Evolutionary conservation across 2,329 filamentous ascomycete species (phyloP), one percentile per base, ranked within the genome.

Genomic region (Botrytis paeoniae): DNA sequence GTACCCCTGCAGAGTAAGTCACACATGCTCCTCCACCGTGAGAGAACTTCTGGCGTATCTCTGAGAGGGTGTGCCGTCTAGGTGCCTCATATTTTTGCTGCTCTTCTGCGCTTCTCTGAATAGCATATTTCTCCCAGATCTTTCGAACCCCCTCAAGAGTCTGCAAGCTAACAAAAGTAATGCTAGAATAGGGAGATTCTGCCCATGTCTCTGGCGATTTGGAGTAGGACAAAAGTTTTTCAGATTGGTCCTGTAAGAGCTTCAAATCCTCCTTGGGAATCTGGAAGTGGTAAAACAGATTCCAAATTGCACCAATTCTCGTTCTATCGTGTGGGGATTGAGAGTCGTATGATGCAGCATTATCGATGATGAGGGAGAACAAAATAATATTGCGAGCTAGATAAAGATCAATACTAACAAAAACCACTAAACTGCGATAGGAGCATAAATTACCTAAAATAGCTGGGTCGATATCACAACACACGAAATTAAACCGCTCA

Each of bases 101-200:
- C 14, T n/a, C 45, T 32, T 54, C 22, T 57, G 45, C 10, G 16
- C 65, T 54, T 57, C 69, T 65, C 59, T 64, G 5, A 7, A 65
- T 37, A 54, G 32, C 22, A 25, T 71, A 71, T 32, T 57, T 41
- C 22, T 61, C 37, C 59, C 60, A 71, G 32, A 71, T 41, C 25
- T 57, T 65, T 61, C 69, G 39, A 18, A 71, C 35, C 29, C 54
- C 69, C 3, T 65, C 57, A 35, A 65, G 35, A 61, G 32, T 64
- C 54, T 65, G 43, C 39, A 65, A 41, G 43, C 59, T 71, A 22
- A 41, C 14, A 41, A 71, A 71, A 22, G 7, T 54, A 25, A 41
- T 35, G 22, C 45, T 39, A 5, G 65, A 68, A 68, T 68, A 68
- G 1, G 45, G 35, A 39, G 35, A 68, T 41, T 39, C 35, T 22